Percentiles rank a stretch among this genome's conserved stretches.
These are phyloP conservation scores for Blastocystis sp. DNA, from an alignment of 352 stramenopile species.

Conservation along the genomic window DNA sequence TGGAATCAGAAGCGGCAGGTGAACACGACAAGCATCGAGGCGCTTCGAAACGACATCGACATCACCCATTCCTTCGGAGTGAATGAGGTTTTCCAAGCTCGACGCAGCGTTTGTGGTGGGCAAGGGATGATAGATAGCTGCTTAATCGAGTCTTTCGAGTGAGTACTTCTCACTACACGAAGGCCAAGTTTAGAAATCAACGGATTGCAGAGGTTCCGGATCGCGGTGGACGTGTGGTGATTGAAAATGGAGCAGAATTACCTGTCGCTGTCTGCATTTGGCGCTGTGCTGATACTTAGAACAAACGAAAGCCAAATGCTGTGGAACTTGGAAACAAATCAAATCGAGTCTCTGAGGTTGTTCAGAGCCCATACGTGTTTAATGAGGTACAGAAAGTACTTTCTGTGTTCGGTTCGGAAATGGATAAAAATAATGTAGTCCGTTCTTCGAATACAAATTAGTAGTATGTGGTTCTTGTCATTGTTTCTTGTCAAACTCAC, in stretches of 20 bases:
- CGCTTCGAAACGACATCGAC: conserved; percentile 42
- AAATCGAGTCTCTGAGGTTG: neutral
- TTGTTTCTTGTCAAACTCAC: conserved; percentile 52
- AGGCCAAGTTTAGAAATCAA: neutral
- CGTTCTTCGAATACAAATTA: neutral
- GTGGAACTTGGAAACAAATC: neutral
- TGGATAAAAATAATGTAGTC: conserved; percentile 6
- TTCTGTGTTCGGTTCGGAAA: neutral
- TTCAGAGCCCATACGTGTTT: neutral
- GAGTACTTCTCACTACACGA: neutral
- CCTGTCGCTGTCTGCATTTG: no score
- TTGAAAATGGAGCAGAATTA: neutral
- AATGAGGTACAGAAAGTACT: conserved; percentile 36
- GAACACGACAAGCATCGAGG: neutral
- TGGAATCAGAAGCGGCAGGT: conserved; percentile 9
- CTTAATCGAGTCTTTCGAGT: conserved; percentile 28
- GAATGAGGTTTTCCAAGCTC: neutral
- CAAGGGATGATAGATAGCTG: neutral
- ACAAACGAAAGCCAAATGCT: neutral
- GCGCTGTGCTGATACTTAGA: neutral
- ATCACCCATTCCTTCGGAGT: conserved; percentile 15
- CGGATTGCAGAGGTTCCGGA: neutral
- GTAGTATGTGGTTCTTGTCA: neutral
- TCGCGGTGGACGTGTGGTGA: neutral
- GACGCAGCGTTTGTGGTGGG: neutral